These are phyloP conservation scores for Cutaneotrichosporon mucoides DNA, from an alignment of 1,284 basidiomycete genomes.

Conservation along the genomic window DNA sequence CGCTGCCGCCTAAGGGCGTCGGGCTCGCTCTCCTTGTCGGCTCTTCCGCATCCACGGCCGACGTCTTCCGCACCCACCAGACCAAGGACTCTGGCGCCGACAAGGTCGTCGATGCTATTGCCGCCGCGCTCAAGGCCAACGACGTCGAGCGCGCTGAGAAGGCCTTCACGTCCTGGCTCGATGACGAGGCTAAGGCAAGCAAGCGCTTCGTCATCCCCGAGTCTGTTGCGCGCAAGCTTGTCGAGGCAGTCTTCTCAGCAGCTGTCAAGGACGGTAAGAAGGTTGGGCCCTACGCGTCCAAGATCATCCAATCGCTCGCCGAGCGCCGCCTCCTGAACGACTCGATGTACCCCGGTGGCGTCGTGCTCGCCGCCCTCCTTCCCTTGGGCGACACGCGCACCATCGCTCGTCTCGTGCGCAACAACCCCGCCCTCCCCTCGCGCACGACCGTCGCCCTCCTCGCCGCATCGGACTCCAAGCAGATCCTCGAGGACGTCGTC, in stretches of 20 bases:
- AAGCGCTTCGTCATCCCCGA: conserved; percentile 7
- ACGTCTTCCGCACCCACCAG: conserved; percentile 16
- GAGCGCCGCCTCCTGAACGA: conserved; percentile 31
- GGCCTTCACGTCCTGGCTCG: conserved; percentile 15
- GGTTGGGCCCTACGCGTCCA: conserved; percentile 29
- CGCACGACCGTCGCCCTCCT: conserved; percentile 31
- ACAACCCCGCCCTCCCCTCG: conserved; percentile 32
- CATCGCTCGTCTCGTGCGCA: conserved; percentile 12
- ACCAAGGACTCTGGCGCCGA: neutral
- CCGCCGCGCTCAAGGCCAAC: conserved; percentile 1
- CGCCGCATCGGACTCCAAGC: conserved; percentile 17
- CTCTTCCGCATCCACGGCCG: conserved; percentile 22
- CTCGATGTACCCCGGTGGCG: conserved; percentile 29
- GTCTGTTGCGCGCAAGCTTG: conserved; percentile 3
- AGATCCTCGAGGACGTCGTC: conserved; percentile 28
- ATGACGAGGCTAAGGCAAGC: conserved; percentile 17
- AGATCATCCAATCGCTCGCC: conserved; percentile 30
- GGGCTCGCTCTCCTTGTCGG: conserved; percentile 38
- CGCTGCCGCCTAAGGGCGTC: conserved; percentile 31
- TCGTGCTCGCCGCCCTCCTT: conserved; percentile 23
- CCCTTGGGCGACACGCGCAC: conserved; percentile 28
- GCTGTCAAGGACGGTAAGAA: conserved; percentile 20
- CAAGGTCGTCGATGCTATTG: conserved; percentile 12
- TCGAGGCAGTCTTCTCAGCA: conserved; percentile 23
- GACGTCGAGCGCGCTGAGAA: conserved; percentile 17